phyloP scores from a whole-genome alignment of 1,284 basidiomycete species.

The Trichosporon sp. region DNA sequence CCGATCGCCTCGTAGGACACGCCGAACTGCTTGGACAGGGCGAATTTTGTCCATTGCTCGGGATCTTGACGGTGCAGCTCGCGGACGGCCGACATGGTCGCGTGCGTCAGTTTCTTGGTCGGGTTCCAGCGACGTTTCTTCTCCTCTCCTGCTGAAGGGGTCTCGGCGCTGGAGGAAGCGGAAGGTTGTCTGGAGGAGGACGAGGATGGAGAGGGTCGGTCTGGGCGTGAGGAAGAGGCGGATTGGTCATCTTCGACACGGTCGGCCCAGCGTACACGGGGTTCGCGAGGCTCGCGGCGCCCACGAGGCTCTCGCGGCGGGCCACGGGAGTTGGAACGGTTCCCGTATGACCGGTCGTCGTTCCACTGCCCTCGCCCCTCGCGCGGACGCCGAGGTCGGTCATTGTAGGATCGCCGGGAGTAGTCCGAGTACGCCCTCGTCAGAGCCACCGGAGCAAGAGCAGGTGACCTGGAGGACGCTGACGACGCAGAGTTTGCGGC shows the following conservation, averaged over 20 bases:
- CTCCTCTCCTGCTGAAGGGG: too few species aligned
- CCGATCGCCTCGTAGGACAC: conserved; percentile 84
- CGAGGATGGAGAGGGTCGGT: too few species aligned
- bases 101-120: conserved; percentile 80
- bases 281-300: not conserved
- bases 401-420: not conserved
- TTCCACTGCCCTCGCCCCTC: not conserved
- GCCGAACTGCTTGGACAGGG: conserved; percentile 75
- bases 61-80: conserved; percentile 72
- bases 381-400: too few species aligned
- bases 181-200: not conserved
- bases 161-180: too few species aligned
- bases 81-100: conserved; percentile 84
- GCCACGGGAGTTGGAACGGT: not conserved
- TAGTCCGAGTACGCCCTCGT: not conserved
- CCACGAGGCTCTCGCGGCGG: not conserved
- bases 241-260: too few species aligned
- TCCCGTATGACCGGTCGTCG: not conserved
- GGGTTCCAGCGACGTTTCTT: conserved; percentile 67
- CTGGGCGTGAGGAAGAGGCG: too few species aligned
- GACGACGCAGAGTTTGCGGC: not conserved
- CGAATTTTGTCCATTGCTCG: conserved; percentile 67
- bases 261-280: not conserved
- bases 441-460: too few species aligned
- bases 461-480: not conserved